Evolutionary conservation across 495 filamentous ascomycete species (phyloP), one percentile per base, ranked within the genome.

Genomic region (Podospora pseudopauciseta): DNA sequence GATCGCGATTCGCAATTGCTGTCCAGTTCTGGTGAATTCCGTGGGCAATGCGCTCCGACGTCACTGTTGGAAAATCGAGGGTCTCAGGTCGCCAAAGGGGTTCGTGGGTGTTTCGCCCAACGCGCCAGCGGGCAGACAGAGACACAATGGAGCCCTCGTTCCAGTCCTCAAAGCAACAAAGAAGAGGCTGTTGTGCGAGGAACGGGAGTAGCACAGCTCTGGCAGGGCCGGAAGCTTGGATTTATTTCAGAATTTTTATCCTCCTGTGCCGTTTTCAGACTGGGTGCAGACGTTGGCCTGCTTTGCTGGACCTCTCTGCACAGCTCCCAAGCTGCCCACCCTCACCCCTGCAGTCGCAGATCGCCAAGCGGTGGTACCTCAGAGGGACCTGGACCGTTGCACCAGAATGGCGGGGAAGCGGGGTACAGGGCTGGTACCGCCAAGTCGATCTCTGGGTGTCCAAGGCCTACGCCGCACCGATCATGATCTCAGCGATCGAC

Each of bases 401-500:
- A 16, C 39, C 39, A 16, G 13, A 49, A 26, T 63, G 32, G 27
- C 28, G 34, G n/a, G 34, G 34, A 32, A 32, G n/a, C 27, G 18
- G 28, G 5, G 30, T 63, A 32, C 61, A 32, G 30, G 34, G 61
- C 34, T 39, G 30, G 61, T 63, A 63, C 61, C 32, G 18, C 32
- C 34, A n/a, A 32, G 60, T 28, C 60, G 60, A 62, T 62, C 60
- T 62, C 27, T 32, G 19, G 23, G 23, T 2, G 18, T 9, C 18
- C 60, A 30, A 30, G 23, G 34, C 61, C 26, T 20, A 32, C 32
- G 13, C 30, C 30, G 16, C 27, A 63, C 28, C 61, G 32, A 49
- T 49, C 30, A 63, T 63, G 61, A 63, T 44, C 61, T 30, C 60
- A 62, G 60, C 60, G 55, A 58, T 26, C 23, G n/a, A 58, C 55